Evolutionary conservation across 352 stramenopile genomes (phyloP).

Genomic region (Globisporangium lucens): DNA sequence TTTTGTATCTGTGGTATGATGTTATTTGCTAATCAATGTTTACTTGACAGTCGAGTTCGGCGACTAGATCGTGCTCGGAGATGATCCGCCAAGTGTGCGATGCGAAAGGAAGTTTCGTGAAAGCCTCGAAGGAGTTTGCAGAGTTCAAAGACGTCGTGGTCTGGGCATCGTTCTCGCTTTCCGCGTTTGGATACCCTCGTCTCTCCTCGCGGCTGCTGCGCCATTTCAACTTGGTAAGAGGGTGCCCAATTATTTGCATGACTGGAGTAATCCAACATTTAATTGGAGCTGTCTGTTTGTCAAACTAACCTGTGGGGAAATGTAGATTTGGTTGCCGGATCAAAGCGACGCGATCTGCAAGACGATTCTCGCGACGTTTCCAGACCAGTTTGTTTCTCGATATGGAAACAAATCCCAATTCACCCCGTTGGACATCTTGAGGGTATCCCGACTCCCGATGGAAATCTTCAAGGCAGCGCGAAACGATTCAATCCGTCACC

Average conservation of each 20-base stretch:
- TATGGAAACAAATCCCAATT: slow-evolving; percentile 19
- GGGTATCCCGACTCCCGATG: slow-evolving; percentile 39
- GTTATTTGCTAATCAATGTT: background rate
- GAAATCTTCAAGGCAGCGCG: slow-evolving; percentile 32
- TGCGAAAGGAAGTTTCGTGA: slow-evolving; percentile 47
- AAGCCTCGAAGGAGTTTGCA: slow-evolving; percentile 49
- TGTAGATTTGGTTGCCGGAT: slow-evolving; percentile 44
- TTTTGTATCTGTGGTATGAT: background rate
- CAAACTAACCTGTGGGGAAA: background rate
- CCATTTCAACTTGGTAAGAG: slow-evolving; percentile 59
- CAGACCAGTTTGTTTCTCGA: slow-evolving; percentile 28
- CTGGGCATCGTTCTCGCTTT: slow-evolving; percentile 47
- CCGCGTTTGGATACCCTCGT: slow-evolving; percentile 34
- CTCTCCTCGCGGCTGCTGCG: slow-evolving; percentile 46
- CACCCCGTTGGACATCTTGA: slow-evolving; percentile 12
- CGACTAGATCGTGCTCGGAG: slow-evolving; percentile 30
- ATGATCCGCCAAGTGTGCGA: slow-evolving; percentile 69
- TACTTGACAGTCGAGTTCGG: background rate
- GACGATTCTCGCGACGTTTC: slow-evolving; percentile 40
- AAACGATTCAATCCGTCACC: slow-evolving; percentile 28
- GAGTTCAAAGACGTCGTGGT: slow-evolving; percentile 52
- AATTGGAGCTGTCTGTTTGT: background rate
- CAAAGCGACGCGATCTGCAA: slow-evolving; percentile 36
- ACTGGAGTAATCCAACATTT: background rate
- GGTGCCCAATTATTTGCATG: background rate